Evolutionary conservation across 2,329 filamentous ascomycete genomes (phyloP).

Genomic region (Fusarium pseudocircinatum): DNA sequence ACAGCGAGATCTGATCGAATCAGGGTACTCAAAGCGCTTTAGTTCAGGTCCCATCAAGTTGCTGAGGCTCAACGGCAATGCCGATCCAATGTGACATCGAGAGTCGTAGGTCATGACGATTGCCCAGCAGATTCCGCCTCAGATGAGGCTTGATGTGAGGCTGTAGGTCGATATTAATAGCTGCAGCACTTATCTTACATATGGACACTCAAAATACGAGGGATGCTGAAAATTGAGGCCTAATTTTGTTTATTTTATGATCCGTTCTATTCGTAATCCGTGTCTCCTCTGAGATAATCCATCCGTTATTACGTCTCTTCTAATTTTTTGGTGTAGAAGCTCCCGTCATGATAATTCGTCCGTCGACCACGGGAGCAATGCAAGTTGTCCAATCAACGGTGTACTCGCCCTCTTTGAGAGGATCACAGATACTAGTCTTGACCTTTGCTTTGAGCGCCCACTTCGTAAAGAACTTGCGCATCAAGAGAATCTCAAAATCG

Average conservation of each 20-base stretch:
- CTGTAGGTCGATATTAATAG: neutral
- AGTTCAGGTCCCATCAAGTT: slow-evolving; percentile 3
- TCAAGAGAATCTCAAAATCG: slow-evolving; percentile 68
- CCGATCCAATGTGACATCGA: slow-evolving; percentile 5
- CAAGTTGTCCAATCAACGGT: slow-evolving; percentile 81
- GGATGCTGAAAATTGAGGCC: neutral
- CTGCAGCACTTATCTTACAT: neutral
- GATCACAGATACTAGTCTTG: slow-evolving; percentile 60
- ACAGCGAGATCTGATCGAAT: slow-evolving; percentile 12
- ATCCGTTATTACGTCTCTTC: neutral
- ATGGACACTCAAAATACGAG: neutral
- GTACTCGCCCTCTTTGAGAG: slow-evolving; percentile 66
- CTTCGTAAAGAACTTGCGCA: slow-evolving; percentile 74
- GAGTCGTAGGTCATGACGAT: neutral
- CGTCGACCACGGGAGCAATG: slow-evolving; percentile 81
- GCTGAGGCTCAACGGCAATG: neutral
- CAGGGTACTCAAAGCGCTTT: neutral
- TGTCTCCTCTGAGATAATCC: neutral
- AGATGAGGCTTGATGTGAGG: neutral
- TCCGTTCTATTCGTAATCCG: neutral
- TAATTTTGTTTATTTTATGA: neutral
- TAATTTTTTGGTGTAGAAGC: slow-evolving; percentile 20
- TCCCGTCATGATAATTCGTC: slow-evolving; percentile 69
- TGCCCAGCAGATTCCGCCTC: neutral
- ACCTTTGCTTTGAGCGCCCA: slow-evolving; percentile 78